These are phyloP conservation scores for Macrotyloma uniflorum DNA, from an alignment of 306 rosid genomes.

Conservation along the genomic window DNA sequence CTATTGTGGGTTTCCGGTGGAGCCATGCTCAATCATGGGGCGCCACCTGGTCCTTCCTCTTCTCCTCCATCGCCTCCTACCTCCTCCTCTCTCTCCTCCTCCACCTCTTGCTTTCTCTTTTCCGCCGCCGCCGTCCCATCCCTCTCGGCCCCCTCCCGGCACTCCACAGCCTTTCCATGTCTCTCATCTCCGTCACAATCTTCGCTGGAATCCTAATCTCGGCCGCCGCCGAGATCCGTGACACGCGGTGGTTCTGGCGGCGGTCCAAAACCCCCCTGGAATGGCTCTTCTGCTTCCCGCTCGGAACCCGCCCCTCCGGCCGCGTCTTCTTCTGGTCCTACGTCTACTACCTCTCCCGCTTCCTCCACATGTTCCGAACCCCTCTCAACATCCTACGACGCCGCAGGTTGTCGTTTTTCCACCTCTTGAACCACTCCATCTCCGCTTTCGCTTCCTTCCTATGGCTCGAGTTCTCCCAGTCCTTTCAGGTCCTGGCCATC, in stretches of 20 bases:
- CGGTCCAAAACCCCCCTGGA: conserved; percentile 70
- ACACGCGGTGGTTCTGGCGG: conserved; percentile 90
- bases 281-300: conserved; percentile 89
- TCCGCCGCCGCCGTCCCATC: conserved; percentile 50
- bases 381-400: conserved; percentile 50
- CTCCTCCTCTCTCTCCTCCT: conserved; percentile 54
- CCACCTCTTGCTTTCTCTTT: conserved; percentile 44
- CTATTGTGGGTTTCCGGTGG: conserved; percentile 81
- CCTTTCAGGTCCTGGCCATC: conserved; percentile 79
- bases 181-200: conserved; percentile 69
- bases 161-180: conserved; percentile 68
- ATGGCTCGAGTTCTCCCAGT: conserved; percentile 90
- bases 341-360: conserved; percentile 71
- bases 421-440: conserved; percentile 70
- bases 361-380: conserved; percentile 73
- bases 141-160: conserved; percentile 82
- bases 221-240: conserved; percentile 74
- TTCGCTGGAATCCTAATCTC: conserved; percentile 75
- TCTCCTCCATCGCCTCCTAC: conserved; percentile 63
- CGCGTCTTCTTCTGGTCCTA: conserved; percentile 99
- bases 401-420: conserved; percentile 54
- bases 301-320: conserved; percentile 83
- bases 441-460: conserved; percentile 57
- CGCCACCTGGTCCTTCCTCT: conserved; percentile 91
- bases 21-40: conserved; percentile 82